Evolutionary conservation across 2,329 filamentous ascomycete genomes (phyloP).

Genomic region (Cladophialophora exuberans): DNA sequence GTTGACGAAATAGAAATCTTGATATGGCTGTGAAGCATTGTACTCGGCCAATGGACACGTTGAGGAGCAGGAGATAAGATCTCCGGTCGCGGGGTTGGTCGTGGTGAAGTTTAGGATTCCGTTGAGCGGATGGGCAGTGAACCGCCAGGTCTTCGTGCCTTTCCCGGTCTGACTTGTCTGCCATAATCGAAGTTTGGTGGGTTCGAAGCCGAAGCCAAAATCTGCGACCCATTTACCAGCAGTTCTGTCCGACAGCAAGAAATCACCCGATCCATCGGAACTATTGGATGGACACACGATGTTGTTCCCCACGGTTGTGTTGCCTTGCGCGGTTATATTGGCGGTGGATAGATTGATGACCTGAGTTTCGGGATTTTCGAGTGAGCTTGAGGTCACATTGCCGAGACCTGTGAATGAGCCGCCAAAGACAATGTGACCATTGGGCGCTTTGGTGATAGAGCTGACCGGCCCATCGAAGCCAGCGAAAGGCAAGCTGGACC

Average conservation of each 20-base stretch:
- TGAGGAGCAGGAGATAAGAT: slow-evolving; percentile 73
- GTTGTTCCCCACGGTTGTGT: slow-evolving; percentile 60
- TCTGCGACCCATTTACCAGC: slow-evolving; percentile 81
- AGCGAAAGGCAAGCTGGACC: slow-evolving; percentile 82
- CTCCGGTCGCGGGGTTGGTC: slow-evolving; percentile 71
- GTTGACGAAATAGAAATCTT: slow-evolving; percentile 93
- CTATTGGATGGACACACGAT: slow-evolving; percentile 78
- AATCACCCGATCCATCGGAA: slow-evolving; percentile 72
- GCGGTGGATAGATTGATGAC: slow-evolving; percentile 83
- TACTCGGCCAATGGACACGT: slow-evolving; percentile 77
- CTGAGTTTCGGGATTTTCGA: slow-evolving; percentile 67
- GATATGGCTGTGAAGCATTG: slow-evolving; percentile 66
- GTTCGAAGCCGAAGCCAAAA: slow-evolving; percentile 82
- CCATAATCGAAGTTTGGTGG: slow-evolving; percentile 83
- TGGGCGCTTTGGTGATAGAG: slow-evolving; percentile 77
- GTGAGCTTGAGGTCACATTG: slow-evolving; percentile 53
- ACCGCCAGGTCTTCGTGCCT: slow-evolving; percentile 86
- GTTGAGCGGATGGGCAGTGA: slow-evolving; percentile 79
- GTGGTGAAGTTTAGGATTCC: slow-evolving; percentile 98
- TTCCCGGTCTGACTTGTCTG: slow-evolving; percentile 84
- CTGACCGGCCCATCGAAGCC: slow-evolving; percentile 93
- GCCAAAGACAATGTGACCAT: slow-evolving; percentile 88
- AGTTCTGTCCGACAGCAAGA: slow-evolving; percentile 75
- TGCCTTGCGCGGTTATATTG: slow-evolving; percentile 65
- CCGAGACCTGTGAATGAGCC: slow-evolving; percentile 87